Conservation (phyloP, 306 rosid genomes). For the Medicago arabica region DNA sequence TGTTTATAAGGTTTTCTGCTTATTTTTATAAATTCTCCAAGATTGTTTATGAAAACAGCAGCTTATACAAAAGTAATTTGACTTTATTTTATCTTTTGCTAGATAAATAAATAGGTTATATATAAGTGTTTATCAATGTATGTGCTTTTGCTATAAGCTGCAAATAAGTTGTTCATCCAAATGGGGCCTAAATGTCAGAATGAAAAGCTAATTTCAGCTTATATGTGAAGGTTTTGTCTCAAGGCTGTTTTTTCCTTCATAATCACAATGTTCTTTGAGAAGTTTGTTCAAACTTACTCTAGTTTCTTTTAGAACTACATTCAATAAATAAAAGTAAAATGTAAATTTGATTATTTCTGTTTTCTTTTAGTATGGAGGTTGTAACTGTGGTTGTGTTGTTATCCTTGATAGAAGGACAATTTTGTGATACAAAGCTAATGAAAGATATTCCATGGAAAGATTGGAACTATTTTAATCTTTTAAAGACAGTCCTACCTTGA, state of each 20-base stretch:
- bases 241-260: neutral
- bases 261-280: neutral
- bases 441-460: neutral
- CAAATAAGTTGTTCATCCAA: too few species aligned
- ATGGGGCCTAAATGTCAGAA: too few species aligned
- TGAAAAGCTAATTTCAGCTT: neutral
- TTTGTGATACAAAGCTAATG: neutral
- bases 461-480: neutral
- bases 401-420: neutral
- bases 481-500: neutral
- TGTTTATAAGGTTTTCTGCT: too few species aligned
- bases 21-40: too few species aligned
- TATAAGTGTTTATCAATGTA: too few species aligned
- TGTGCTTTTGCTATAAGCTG: too few species aligned
- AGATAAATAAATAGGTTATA: too few species aligned
- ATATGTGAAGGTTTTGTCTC: neutral
- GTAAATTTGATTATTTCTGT: neutral
- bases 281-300: neutral
- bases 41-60: too few species aligned
- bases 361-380: neutral
- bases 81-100: too few species aligned
- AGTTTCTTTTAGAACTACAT: too few species aligned
- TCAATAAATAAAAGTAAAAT: too few species aligned
- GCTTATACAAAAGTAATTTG: too few species aligned
- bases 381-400: neutral